These are phyloP conservation scores for Blakeslea trispora DNA, from an alignment of 371 early-diverging fungal species.

Conservation along the genomic window DNA sequence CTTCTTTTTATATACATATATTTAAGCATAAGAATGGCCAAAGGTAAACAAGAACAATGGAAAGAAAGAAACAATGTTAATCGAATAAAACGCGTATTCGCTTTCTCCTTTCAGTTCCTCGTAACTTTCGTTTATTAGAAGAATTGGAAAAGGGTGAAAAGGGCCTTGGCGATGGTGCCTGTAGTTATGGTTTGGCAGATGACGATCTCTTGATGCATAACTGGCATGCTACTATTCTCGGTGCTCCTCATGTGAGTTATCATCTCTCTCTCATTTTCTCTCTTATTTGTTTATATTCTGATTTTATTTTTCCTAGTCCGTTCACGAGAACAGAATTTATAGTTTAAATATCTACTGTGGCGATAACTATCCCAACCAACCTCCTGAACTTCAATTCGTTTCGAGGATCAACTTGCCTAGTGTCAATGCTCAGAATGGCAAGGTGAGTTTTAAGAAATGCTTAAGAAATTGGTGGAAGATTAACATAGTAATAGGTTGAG, in stretches of 20 bases:
- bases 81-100: constrained; percentile 2
- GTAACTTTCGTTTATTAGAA: constrained; percentile 95
- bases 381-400: constrained; percentile 81
- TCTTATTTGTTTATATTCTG: no score
- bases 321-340: constrained; percentile 95
- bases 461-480: background rate
- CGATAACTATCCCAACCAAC: constrained; percentile 79
- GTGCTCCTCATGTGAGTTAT: constrained; percentile 91
- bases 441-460: constrained; percentile 45
- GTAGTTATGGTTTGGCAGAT: constrained; percentile 91
- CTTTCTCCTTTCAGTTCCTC: constrained; percentile 69
- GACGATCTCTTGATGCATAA: constrained; percentile 79
- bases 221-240: constrained; percentile 97
- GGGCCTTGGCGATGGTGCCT: constrained; percentile 93
- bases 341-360: constrained; percentile 84
- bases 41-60: no score
- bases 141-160: constrained; percentile 98
- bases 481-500: constrained; percentile 60
- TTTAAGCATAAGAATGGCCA: no score
- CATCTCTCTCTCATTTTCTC: no score
- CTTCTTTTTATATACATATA: no score
- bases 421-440: constrained; percentile 81
- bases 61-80: no score
- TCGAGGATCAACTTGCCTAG: constrained; percentile 89
- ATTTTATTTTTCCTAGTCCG: constrained; percentile 58